Evolutionary conservation across 164 flowering plant species (phyloP).

Genomic region (Buxus sempervirens): DNA sequence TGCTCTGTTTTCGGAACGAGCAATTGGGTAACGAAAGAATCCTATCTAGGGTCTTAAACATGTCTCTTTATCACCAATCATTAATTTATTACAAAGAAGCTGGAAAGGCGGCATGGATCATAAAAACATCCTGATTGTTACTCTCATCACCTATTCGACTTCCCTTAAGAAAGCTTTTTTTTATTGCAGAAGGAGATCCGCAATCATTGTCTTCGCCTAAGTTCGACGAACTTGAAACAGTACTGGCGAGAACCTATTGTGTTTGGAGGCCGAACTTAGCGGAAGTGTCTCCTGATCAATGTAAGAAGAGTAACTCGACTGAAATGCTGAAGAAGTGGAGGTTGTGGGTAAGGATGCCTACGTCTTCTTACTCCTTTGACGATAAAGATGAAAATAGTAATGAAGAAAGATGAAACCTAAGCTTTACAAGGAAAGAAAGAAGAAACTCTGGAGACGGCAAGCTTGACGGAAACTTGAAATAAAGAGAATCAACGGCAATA

Average conservation of each 20-base stretch:
- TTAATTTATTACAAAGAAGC: no score
- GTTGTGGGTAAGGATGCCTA: no score
- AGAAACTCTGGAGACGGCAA: constrained; percentile 2
- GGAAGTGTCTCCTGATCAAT: constrained; percentile 2
- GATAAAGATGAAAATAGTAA: constrained; percentile 14
- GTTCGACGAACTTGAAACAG: constrained; percentile 18
- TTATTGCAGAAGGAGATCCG: constrained; percentile 29
- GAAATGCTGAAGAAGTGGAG: constrained; percentile 33
- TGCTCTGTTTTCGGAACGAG: no score
- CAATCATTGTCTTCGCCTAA: constrained; percentile 24
- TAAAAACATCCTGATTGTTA: no score
- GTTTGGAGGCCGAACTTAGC: constrained; percentile 24
- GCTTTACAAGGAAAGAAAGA: constrained; percentile 8
- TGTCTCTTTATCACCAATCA: no score
- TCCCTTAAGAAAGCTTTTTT: constrained; percentile 39
- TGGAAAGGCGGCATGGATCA: no score
- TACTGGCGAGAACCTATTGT: constrained; percentile 23
- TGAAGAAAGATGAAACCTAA: constrained; percentile 7
- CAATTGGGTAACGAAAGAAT: no score
- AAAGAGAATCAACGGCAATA: neutral
- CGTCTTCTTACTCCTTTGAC: no score
- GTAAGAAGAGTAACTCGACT: constrained; percentile 35
- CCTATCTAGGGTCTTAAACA: no score
- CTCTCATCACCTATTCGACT: constrained; percentile 21
- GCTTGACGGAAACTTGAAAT: constrained; percentile 4